These are phyloP conservation scores for Azolla pinnata DNA, from an alignment of 75 land plant species.

Conservation along the genomic window DNA sequence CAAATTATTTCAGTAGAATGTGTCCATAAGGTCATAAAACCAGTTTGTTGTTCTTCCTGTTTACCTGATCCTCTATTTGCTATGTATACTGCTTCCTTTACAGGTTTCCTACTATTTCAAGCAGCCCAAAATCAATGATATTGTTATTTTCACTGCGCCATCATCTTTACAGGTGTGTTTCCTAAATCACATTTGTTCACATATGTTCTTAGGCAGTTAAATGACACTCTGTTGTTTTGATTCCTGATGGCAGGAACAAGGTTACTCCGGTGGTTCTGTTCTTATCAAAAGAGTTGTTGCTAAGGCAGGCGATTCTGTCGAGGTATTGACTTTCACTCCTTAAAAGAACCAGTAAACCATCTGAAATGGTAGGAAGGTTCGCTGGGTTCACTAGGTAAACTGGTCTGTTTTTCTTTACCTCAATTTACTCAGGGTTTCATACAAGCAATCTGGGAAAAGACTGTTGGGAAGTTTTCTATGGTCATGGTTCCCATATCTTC, in stretches of 20 bases:
- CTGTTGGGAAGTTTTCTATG: too few species aligned
- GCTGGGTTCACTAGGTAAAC: too few species aligned
- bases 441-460: too few species aligned
- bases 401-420: too few species aligned
- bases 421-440: too few species aligned
- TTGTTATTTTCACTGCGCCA: slow-evolving; percentile 86
- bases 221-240: too few species aligned
- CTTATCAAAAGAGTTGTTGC: slow-evolving; percentile 31
- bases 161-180: slow-evolving; percentile 46
- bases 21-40: too few species aligned
- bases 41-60: neutral
- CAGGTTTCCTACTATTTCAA: slow-evolving; percentile 84
- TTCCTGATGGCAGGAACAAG: slow-evolving; percentile 16
- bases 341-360: too few species aligned
- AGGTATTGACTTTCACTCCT: slow-evolving; percentile 10
- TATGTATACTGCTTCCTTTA: neutral
- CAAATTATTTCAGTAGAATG: too few species aligned
- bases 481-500: too few species aligned
- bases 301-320: slow-evolving; percentile 27
- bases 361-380: too few species aligned
- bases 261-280: slow-evolving; percentile 24
- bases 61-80: neutral
- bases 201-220: too few species aligned
- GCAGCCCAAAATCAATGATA: slow-evolving; percentile 65
- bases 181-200: neutral